Evolutionary conservation across 164 flowering plant species (phyloP), one percentile per base, ranked within the genome.

Genomic region (Nymphaea thermarum): DNA sequence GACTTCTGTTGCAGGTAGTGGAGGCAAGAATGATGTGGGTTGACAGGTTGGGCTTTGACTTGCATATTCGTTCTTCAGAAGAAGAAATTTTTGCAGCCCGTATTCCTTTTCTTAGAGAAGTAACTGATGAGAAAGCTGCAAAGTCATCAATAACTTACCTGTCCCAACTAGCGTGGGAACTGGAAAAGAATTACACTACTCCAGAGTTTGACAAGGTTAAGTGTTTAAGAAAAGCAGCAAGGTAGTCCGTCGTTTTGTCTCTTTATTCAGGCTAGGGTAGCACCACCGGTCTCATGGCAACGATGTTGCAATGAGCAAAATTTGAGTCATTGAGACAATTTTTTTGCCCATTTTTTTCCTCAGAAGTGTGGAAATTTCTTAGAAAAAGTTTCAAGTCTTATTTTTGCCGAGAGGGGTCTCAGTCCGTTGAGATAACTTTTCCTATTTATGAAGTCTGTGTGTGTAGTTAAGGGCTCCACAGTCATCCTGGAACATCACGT

Each of bases 151-250:
- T 93, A 69, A 93, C 90, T 70, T 78, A 93, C 43, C 86, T 90
- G 96, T 87, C 98, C 63, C 97, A 93, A 79, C 83, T 83, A 67
- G 97, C 97, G 5, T 93, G 97, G 98, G 97, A 93, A 73, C 89
- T 89, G 45, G 98, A 91, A 74, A 91, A 82, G 79, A 83, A 82
- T 72, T 85, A 76, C 69, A 74, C 77, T 63, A 71, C 43, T 6
- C 83, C 83, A 5, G 86, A 86, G 60, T 89, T 90, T 77, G 74
- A 83, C 70, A 90, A 87, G 80, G 92, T 84, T 44, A 86, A 79
- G 73, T 81, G 83, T 62, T 66, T 83, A 75, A 93, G 89, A 81
- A 81, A 71, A 67, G 68, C 82, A 10, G 8, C 14, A 15, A 51
- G 57, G 57, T 51, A 51, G 57, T 51, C 53, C 3, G 14, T 8